Conservation (phyloP, 306 rosid genomes). For the Argentina anserina region DNA sequence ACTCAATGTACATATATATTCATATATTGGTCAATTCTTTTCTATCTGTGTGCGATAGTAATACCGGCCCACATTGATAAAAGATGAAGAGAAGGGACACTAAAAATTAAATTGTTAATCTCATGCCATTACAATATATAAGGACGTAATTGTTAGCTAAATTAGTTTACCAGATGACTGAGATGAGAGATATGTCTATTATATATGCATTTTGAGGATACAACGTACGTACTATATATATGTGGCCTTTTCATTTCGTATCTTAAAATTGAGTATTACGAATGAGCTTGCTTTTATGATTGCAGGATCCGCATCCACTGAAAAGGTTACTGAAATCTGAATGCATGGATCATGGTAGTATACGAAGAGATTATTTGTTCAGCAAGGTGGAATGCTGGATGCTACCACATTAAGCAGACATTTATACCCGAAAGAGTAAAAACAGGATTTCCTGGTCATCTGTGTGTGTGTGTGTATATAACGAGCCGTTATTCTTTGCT, state of each 20-base stretch:
- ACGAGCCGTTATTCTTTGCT: conserved; percentile 30
- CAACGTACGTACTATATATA: too few relatives aligned
- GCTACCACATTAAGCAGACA: conserved; percentile 25
- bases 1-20: too few relatives aligned
- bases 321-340: conserved; percentile 12
- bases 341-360: not conserved
- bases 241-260: not conserved
- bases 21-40: too few relatives aligned
- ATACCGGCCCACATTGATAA: too few relatives aligned
- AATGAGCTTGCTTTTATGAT: conserved; percentile 14
- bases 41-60: too few relatives aligned
- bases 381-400: not conserved
- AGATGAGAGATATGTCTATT: too few relatives aligned
- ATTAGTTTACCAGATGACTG: too few relatives aligned
- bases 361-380: conserved; percentile 1
- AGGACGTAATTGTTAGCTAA: too few relatives aligned
- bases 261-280: not conserved
- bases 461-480: conserved; percentile 13
- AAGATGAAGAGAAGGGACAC: too few relatives aligned
- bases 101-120: too few relatives aligned
- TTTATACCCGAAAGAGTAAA: conserved; percentile 14
- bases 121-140: too few relatives aligned
- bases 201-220: too few relatives aligned
- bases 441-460: conserved; percentile 20
- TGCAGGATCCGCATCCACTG: conserved; percentile 58